Evolutionary conservation across 192 early-diverging fungal genomes (phyloP), one percentile per base, ranked within the genome.

Genomic region (Spinellus fusiger): DNA sequence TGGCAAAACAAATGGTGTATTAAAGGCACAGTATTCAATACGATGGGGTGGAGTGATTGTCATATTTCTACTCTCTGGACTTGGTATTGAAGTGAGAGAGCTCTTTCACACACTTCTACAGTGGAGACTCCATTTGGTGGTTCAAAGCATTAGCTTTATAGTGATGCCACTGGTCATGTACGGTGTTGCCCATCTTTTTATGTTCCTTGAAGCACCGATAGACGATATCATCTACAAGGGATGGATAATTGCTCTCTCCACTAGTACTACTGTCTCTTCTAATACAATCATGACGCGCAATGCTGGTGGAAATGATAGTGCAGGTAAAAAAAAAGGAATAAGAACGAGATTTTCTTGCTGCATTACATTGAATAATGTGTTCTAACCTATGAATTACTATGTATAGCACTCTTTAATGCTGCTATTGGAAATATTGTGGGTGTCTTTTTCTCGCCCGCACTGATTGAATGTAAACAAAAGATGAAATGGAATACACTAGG

Each of bases 281-380:
- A 88, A 88, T 65, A 78, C 80, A 0, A 73, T 88, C 60, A 88
- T 88, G 86, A 88, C 86, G 25, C 74, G 80, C 54, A 77, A 79
- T 44, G 81, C 86, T 9, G 55, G 64, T 44, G 86, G 86, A 27
- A 84, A 77, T 62, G 86, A 88, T 44, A 31, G 57, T 70, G 83
- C 65, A 4, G 40, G 40, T 44, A 44, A 44, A 18, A n/a, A 12
- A n/a, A 37, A 37, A 37, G 13, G 35, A 13, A 37, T 13, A 37
- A 37, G 13, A 9, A 37, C 13, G 6, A 37, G 35, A 37, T 13
- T 6, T 37, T 6, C 18, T 12, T 18, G 3, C 18, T 2, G 40
- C 2, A n/a, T 44, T 44, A 10, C 40, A 12, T 44, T 12, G 40
- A 3, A 3, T 44, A n/a, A 12, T 3, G 4, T 10, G 3, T 44